Percentiles rank a stretch among this genome's conserved stretches.
Conservation (phyloP, 345 rosid species). For the Rubroshorea leprosula region DNA sequence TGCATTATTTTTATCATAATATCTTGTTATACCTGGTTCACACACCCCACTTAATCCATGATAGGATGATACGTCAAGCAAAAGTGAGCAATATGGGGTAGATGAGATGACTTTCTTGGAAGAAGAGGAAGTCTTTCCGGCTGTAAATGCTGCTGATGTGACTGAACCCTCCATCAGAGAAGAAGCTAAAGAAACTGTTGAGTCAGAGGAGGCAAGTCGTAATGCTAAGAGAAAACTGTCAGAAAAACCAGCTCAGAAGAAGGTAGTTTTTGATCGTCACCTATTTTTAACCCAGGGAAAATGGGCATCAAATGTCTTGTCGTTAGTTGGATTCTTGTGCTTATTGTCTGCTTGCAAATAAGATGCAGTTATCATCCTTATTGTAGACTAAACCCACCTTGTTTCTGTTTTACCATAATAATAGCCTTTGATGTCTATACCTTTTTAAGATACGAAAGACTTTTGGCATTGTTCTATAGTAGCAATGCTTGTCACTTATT, state of each 20-base stretch:
- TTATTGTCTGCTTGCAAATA: no score
- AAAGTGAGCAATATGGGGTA: constrained; percentile 40
- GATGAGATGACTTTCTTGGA: constrained; percentile 82
- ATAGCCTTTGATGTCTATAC: not conserved
- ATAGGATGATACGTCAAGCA: constrained; percentile 39
- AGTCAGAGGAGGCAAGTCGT: constrained; percentile 32
- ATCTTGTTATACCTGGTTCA: not conserved
- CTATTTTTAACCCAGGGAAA: no score
- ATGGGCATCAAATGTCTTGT: no score
- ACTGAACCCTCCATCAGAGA: constrained; percentile 34
- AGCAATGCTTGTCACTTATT: not conserved
- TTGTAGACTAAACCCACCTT: no score
- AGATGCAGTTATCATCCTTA: no score
- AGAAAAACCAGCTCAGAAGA: constrained; percentile 52
- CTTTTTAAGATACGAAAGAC: not conserved
- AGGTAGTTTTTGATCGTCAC: constrained; percentile 34
- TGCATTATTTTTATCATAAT: not conserved
- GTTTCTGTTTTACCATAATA: no score
- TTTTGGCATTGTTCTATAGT: not conserved
- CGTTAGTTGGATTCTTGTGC: not conserved
- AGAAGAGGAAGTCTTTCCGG: constrained; percentile 74
- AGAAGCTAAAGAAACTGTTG: constrained; percentile 39
- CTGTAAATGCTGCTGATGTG: constrained; percentile 21
- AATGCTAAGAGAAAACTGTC: constrained; percentile 62
- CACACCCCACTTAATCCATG: constrained; percentile 5